These are phyloP conservation scores for Baorangia bicolor DNA, from an alignment of 768 basidiomycete species.

Conservation along the genomic window DNA sequence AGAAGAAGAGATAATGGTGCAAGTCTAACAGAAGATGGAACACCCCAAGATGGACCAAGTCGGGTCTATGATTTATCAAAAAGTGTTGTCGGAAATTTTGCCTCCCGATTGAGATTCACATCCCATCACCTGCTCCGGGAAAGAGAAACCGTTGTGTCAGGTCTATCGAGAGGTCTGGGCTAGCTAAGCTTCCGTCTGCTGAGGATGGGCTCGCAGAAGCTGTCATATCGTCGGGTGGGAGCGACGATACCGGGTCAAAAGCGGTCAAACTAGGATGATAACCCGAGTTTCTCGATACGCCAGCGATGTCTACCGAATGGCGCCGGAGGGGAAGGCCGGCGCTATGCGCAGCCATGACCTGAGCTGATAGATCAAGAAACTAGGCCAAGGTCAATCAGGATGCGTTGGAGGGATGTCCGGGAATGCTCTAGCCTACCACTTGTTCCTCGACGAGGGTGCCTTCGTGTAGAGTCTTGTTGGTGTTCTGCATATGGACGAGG, in stretches of 20 bases:
- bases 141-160: constrained; percentile 19
- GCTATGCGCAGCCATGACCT: constrained; percentile 29
- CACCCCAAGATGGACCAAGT: not conserved
- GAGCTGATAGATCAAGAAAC: constrained; percentile 31
- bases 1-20: not conserved
- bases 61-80: constrained; percentile 2
- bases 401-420: no score
- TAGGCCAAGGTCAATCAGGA: constrained; percentile 2
- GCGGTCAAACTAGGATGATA: constrained; percentile 10
- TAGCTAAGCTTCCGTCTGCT: constrained; percentile 16
- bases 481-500: constrained; percentile 69
- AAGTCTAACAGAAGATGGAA: not conserved
- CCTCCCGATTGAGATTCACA: constrained; percentile 11
- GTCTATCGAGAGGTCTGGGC: constrained; percentile 22
- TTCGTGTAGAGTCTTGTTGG: constrained; percentile 48
- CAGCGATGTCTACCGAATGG: constrained; percentile 29
- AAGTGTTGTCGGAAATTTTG: not conserved
- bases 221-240: constrained; percentile 16
- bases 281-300: constrained; percentile 10
- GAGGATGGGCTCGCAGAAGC: constrained; percentile 26
- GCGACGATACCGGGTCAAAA: constrained; percentile 18
- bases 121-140: constrained; percentile 10
- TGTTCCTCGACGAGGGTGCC: constrained; percentile 55
- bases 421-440: constrained; percentile 36
- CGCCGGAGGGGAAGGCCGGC: constrained; percentile 30